Evolutionary conservation across 208 protist genomes (phyloP).

Genomic region (Acanthamoeba culbertsoni): DNA sequence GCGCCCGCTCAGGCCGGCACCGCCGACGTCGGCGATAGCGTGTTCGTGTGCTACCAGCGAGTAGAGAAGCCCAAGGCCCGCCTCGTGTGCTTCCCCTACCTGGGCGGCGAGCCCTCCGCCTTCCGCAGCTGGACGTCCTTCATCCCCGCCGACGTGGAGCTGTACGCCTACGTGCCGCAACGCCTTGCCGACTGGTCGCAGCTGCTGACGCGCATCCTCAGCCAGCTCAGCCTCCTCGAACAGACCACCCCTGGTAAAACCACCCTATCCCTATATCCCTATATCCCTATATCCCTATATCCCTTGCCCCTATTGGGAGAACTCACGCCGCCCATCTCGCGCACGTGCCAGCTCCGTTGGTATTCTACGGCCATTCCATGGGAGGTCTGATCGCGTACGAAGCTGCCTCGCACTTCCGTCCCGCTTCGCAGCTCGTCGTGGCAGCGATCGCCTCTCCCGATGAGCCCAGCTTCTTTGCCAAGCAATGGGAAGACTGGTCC

Average conservation of each 20-base stretch:
- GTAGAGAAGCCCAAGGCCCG: neutral
- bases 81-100: conserved; percentile 15
- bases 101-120: neutral
- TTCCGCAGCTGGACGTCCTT: neutral
- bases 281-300: neutral
- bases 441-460: neutral
- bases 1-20: neutral
- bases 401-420: neutral
- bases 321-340: neutral
- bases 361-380: conserved; percentile 26
- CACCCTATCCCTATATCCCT: neutral
- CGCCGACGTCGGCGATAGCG: neutral
- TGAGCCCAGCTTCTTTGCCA: neutral
- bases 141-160: neutral
- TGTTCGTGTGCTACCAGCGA: neutral
- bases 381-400: neutral
- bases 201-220: neutral
- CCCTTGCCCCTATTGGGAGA: neutral
- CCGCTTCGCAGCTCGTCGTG: neutral
- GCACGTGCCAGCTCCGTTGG: neutral
- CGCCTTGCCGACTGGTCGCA: neutral
- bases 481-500: neutral
- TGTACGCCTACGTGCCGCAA: neutral
- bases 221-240: neutral
- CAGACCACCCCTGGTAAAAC: neutral